Base-by-base conservation (phyloP, 108 stramenopile species). In the Phaeodactylum tricornutum region DNA sequence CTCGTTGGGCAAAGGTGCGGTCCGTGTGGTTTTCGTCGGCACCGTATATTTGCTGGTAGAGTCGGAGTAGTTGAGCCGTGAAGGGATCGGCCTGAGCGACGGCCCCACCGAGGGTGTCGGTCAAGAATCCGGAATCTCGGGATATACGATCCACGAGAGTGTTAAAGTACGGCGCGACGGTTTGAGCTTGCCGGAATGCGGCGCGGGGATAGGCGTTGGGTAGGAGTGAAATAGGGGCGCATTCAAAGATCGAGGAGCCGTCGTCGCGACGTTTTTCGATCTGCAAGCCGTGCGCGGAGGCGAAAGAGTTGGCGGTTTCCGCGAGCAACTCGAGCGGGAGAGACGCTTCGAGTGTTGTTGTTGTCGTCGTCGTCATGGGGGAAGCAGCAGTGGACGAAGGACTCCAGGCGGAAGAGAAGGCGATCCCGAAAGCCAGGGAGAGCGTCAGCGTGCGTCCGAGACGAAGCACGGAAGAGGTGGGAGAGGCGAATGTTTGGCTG, bases 201-300 rank as follows among this genome's bases (percentile, higher is more conserved):
- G 35, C 28, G 11, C 43, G 41, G 4, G 95, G 90, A 55, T 77
- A 89, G 20, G 66, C 69, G 52, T 80, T 85, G 19, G 92, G 95
- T 17, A 85, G 48, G 17, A 96, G 65, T 12, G 95, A 85, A 53
- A 92, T 67, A 33, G 95, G 95, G 4, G 95, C 95, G 29, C 69
- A 65, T 60, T 80, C 67, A 47, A 76, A 94, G 23, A 50, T 39
- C n/a, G 56, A 48, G 29, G 12, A 22, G 0, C 23, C 20, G 25
- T 58, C 43, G 27, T 51, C 47, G 15, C 49, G 54, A 26, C 57
- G 29, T 14, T 35, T 28, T 46, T 76, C 73, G 17, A 85, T 64
- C 59, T 74, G 76, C 4, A 85, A 40, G 16, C 83, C 83, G 51
- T 70, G 52, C 5, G 76, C 74, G 11, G 75, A 73, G 12, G 69